Percentiles rank a stretch among this genome's conserved stretches.
phyloP scores from a whole-genome alignment of 768 basidiomycete genomes.

The Calocera cornea region DNA sequence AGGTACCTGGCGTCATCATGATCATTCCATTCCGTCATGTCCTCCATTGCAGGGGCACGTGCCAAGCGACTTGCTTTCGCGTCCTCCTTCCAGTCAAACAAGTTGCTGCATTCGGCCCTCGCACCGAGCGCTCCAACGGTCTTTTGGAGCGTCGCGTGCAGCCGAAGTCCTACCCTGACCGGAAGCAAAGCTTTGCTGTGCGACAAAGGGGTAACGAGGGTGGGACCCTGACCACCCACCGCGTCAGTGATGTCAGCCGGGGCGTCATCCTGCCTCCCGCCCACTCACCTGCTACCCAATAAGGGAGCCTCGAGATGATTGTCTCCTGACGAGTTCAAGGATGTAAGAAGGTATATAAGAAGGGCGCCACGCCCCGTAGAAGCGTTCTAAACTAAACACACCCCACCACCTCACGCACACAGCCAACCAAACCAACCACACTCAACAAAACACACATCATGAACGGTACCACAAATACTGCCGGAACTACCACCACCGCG shows the following conservation, averaged over 20 bases:
- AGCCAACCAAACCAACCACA: background rate
- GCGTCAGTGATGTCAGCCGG: background rate
- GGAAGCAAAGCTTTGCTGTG: background rate
- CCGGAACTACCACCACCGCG: background rate
- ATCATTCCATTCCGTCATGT: background rate
- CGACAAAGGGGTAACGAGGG: background rate
- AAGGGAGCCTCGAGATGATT: background rate
- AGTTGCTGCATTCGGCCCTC: background rate
- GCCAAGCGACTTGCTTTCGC: too few species aligned
- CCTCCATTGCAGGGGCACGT: background rate
- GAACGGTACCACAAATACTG: background rate
- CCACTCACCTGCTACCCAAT: background rate
- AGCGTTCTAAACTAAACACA: background rate
- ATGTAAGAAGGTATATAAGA: background rate
- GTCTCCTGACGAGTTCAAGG: background rate
- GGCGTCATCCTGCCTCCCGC: background rate
- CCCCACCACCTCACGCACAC: background rate
- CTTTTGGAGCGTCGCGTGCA: background rate
- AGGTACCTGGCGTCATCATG: conserved; percentile 1
- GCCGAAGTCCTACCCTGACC: background rate
- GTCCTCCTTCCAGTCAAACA: too few species aligned
- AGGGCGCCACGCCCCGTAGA: background rate
- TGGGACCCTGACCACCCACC: background rate
- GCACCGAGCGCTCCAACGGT: background rate
- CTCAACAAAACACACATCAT: background rate